phyloP scores from a whole-genome alignment of 2,329 filamentous ascomycete species.

The Trichoderma simmonsii region DNA sequence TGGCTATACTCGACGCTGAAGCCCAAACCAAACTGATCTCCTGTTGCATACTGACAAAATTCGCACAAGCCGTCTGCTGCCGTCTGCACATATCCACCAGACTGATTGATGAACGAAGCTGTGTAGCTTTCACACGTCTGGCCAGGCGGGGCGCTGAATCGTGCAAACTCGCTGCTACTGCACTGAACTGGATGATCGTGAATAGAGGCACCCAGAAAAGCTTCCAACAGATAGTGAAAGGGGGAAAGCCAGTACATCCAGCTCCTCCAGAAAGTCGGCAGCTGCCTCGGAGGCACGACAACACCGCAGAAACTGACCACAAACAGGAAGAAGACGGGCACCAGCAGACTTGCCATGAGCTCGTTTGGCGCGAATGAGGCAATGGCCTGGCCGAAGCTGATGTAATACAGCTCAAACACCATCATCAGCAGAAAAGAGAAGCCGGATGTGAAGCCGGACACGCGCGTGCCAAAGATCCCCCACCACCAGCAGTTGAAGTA shows the following conservation, averaged over 20 bases:
- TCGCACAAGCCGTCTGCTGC: conserved; percentile 57
- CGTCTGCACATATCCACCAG: conserved; percentile 59
- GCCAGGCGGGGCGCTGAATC: conserved; percentile 57
- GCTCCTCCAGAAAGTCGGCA: conserved; percentile 61
- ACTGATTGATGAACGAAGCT: conserved; percentile 46
- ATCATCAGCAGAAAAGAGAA: conserved; percentile 63
- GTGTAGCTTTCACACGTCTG: conserved; percentile 61
- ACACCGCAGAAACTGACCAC: conserved; percentile 69
- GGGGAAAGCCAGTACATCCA: conserved; percentile 68
- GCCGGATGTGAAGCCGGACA: conserved; percentile 54
- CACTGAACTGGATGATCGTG: conserved; percentile 56
- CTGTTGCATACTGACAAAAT: conserved; percentile 60
- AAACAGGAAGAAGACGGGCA: conserved; percentile 69
- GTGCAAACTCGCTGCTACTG: conserved; percentile 53
- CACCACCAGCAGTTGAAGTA: conserved; percentile 56
- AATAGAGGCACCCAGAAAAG: conserved; percentile 54
- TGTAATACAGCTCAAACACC: conserved; percentile 63
- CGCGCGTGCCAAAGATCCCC: conserved; percentile 47
- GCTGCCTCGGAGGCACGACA: conserved; percentile 56
- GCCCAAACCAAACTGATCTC: conserved; percentile 56
- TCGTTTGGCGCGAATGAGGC: conserved; percentile 65
- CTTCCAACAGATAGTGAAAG: conserved; percentile 65
- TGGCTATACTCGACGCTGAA: conserved; percentile 61
- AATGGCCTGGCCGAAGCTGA: conserved; percentile 65
- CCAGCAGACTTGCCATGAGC: conserved; percentile 61